phyloP scores from a whole-genome alignment of 306 rosid species.

The Trichosanthes cucumerina region DNA sequence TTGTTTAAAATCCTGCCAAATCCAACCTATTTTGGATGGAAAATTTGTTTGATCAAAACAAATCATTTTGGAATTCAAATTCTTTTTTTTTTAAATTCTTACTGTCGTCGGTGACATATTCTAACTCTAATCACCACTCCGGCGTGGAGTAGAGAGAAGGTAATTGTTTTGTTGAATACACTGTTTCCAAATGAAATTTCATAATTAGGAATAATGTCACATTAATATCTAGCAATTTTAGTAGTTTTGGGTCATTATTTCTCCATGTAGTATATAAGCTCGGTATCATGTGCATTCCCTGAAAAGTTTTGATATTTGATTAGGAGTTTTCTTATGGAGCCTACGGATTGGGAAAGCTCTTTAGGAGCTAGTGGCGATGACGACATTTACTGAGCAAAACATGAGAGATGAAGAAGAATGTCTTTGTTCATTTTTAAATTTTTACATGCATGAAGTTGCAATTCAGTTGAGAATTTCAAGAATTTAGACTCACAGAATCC shows the following conservation, averaged over 20 bases:
- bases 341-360: slow-evolving; percentile 22
- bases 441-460: slow-evolving; percentile 43
- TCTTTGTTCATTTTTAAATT: slow-evolving; percentile 27
- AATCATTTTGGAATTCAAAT: too few species aligned
- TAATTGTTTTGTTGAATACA: background rate
- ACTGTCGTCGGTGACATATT: too few species aligned
- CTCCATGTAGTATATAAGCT: background rate
- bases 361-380: slow-evolving; percentile 22
- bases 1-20: too few species aligned
- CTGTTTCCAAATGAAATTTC: background rate
- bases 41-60: too few species aligned
- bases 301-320: background rate
- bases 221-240: background rate
- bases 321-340: background rate
- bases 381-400: slow-evolving; percentile 16
- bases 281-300: background rate
- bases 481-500: background rate
- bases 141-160: background rate
- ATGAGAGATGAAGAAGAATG: slow-evolving; percentile 34
- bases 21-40: too few species aligned
- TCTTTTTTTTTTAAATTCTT: too few species aligned
- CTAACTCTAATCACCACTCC: too few species aligned
- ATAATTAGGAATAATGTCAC: background rate
- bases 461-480: slow-evolving; percentile 20
- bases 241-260: background rate